Evolutionary conservation across 2,329 filamentous ascomycete species (phyloP).

Genomic region (Malbranchea zuffiana): DNA sequence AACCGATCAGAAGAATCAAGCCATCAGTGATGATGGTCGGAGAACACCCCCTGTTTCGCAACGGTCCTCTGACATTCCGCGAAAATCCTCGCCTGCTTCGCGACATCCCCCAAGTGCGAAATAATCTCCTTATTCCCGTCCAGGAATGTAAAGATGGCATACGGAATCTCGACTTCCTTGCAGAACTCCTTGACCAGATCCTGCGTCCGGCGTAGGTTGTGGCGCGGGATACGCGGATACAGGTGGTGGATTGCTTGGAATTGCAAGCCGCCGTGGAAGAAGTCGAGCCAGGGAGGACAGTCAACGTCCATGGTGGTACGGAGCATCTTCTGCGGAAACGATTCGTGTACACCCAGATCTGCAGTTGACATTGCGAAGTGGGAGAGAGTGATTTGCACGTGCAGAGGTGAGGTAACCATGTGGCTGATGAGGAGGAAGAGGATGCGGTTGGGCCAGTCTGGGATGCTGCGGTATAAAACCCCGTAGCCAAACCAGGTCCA

Average conservation of each 20-base stretch:
- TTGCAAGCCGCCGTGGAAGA: slow-evolving; percentile 77
- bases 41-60: slow-evolving; percentile 15
- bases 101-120: slow-evolving; percentile 63
- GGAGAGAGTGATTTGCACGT: slow-evolving; percentile 81
- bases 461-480: slow-evolving; percentile 63
- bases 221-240: slow-evolving; percentile 70
- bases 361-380: slow-evolving; percentile 91
- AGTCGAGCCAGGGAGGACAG: slow-evolving; percentile 78
- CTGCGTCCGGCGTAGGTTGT: slow-evolving; percentile 68
- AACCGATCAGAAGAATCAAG: too few relatives aligned
- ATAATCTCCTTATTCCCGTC: slow-evolving; percentile 75
- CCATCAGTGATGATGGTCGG: slow-evolving; percentile 19
- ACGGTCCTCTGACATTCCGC: slow-evolving; percentile 55
- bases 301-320: slow-evolving; percentile 91
- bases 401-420: slow-evolving; percentile 66
- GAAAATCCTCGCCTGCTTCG: slow-evolving; percentile 65
- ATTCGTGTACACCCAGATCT: slow-evolving; percentile 72
- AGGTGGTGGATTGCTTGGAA: slow-evolving; percentile 85
- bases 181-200: slow-evolving; percentile 71
- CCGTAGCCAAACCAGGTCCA: slow-evolving; percentile 80
- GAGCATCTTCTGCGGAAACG: slow-evolving; percentile 81
- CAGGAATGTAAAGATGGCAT: slow-evolving; percentile 74
- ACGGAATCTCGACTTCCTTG: slow-evolving; percentile 68
- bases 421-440: slow-evolving; percentile 71
- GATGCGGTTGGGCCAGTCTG: slow-evolving; percentile 57